Base-by-base conservation (phyloP, 192 early-diverging fungal genomes). In the Backusella tuberculispora region DNA sequence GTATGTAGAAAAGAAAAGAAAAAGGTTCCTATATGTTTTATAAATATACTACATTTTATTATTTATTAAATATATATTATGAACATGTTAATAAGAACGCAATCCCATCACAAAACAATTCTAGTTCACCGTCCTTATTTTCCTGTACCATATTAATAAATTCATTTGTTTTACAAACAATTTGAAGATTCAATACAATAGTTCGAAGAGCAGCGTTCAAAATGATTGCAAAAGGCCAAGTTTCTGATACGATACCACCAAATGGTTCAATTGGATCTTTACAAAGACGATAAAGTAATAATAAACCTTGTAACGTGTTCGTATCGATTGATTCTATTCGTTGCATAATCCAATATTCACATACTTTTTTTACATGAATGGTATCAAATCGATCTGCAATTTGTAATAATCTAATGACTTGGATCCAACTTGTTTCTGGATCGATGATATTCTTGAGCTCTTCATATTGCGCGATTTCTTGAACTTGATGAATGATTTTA, bases 311-410 rank as follows among this genome's bases (percentile, higher is more conserved):
- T 24, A 19, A 60, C 4, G 53, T 60, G 2, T 2, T 8, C 3
- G 21, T 1, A 0, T 13, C 13, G 21, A 24, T 17, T 19, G 15
- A 1, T 46, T 19, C 4, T 2, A 74, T 15, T 19, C 38, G 60
- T 0, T 46, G 15, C 5, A 74, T 7, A 14, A 74, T 43, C 72
- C 72, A 74, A 14, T 74, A 24, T 40, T 74, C 63, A 48, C 72
- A 74, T 15, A 46, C 42, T 0, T 0, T 10, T 13, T 44, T 38
- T 4, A 60, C 72, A 66, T 7, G 13, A 14, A 0, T 1, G 0
- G 40, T 29, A 29, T 63, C 72, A 37, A 47, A 74, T 7, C 63
- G 56, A 29, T 74, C 72, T 4, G 72, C 40, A 12, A 74, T 10
- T 12, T 42, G 37, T 29, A 74, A 29, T n/a, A 74, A 17, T 24